Conservation (phyloP, 495 filamentous ascomycete species). For the Viridothelium virens region DNA sequence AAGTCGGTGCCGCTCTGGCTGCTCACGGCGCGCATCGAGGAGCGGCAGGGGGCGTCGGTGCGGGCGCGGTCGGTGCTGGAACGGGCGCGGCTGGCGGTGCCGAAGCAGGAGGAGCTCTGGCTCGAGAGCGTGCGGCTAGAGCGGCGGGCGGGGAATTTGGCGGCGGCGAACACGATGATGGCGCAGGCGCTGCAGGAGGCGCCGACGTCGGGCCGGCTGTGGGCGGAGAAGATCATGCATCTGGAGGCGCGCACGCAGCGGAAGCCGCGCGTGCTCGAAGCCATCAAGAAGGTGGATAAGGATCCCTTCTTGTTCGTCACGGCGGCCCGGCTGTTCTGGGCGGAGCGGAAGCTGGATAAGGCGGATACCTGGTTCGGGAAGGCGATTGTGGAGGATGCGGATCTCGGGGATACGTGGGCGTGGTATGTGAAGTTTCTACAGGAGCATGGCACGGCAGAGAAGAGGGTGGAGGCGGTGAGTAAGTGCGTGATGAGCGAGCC, state of each 20-base stretch:
- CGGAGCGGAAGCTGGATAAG: constrained; percentile 74
- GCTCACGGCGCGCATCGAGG: constrained; percentile 78
- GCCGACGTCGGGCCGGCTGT: constrained; percentile 80
- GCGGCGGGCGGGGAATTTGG: constrained; percentile 72
- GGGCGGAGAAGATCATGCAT: constrained; percentile 90
- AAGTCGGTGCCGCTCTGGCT: constrained; percentile 83
- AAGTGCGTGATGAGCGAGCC: constrained; percentile 75
- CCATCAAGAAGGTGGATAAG: constrained; percentile 93
- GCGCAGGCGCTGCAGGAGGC: constrained; percentile 85
- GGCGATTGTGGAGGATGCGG: constrained; percentile 75
- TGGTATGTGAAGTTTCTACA: constrained; percentile 94
- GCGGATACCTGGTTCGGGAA: constrained; percentile 96
- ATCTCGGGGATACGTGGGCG: constrained; percentile 89
- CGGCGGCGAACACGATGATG: constrained; percentile 84
- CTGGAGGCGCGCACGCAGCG: constrained; percentile 86
- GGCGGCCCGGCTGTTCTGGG: constrained; percentile 70
- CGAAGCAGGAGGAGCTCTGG: constrained; percentile 80
- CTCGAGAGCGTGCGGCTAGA: constrained; percentile 87
- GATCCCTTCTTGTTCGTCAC: constrained; percentile 77
- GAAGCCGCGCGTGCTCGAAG: constrained; percentile 81
- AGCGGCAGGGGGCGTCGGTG: constrained; percentile 72
- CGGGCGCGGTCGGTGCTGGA: constrained; percentile 91
- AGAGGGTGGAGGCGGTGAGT: constrained; percentile 66
- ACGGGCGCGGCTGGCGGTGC: constrained; percentile 73
- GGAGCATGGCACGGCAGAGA: constrained; percentile 89